Evolutionary conservation across 176 grass and related monocot genomes (phyloP).

Genomic region (maize (Zea mays)): Zm-B73-REFERENCE-NAM-5.0 NC_050103.1:41471501-41472000

Average conservation of each 20-base stretch:
- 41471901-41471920: constrained; percentile 85
- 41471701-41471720: constrained; percentile 53
- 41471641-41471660: constrained; percentile 61
- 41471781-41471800: constrained; percentile 57
- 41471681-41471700: constrained; percentile 46
- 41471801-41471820: constrained; percentile 71
- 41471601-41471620: constrained; percentile 57
- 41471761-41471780: constrained; percentile 64
- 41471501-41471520: neutral
- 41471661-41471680: constrained; percentile 56
- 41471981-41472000: constrained; percentile 49
- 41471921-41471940: constrained; percentile 55
- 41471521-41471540: constrained; percentile 50
- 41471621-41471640: constrained; percentile 66
- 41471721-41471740: constrained; percentile 46
- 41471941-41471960: constrained; percentile 51
- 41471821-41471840: constrained; percentile 66
- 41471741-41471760: constrained; percentile 47
- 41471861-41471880: constrained; percentile 84
- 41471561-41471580: constrained; percentile 81
- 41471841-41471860: constrained; percentile 85
- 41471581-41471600: constrained; percentile 63
- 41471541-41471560: constrained; percentile 94
- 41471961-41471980: constrained; percentile 43
- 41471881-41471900: constrained; percentile 77